Evolutionary conservation across 2,329 filamentous ascomycete species (phyloP).

Genomic region (Ascochyta viciae-villosae): DNA sequence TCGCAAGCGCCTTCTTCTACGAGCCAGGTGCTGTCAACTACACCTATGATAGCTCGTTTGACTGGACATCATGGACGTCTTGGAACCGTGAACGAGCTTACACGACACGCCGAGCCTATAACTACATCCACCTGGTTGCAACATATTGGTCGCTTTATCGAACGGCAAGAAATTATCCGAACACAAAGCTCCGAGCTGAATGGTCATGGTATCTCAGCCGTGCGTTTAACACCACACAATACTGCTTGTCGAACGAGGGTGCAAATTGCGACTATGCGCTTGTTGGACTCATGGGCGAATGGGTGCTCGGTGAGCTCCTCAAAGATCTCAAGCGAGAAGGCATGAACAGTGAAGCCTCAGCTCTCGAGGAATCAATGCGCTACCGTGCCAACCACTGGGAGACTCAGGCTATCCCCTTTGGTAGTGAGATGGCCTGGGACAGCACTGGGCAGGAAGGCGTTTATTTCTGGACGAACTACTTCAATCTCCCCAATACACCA

Average conservation of each 20-base stretch:
- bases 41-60: constrained; percentile 52
- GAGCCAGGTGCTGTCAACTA: constrained; percentile 56
- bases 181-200: constrained; percentile 50
- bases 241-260: constrained; percentile 47
- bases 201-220: constrained; percentile 65
- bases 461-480: constrained; percentile 66
- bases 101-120: constrained; percentile 60
- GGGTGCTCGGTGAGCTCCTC: constrained; percentile 62
- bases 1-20: constrained; percentile 66
- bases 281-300: constrained; percentile 66
- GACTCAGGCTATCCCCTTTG: constrained; percentile 61
- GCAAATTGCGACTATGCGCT: constrained; percentile 51
- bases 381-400: constrained; percentile 60
- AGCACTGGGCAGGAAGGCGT: constrained; percentile 68
- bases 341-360: constrained; percentile 48
- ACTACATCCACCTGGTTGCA: constrained; percentile 65
- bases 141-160: constrained; percentile 67
- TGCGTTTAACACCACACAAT: constrained; percentile 59
- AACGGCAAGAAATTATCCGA: constrained; percentile 59
- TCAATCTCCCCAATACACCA: constrained; percentile 55
- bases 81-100: constrained; percentile 60
- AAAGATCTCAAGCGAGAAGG: constrained; percentile 60
- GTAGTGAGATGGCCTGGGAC: constrained; percentile 69
- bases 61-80: constrained; percentile 61
- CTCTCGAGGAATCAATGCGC: constrained; percentile 57